phyloP scores from a whole-genome alignment of 371 early-diverging fungal genomes.

The Spraguea lophii region DNA sequence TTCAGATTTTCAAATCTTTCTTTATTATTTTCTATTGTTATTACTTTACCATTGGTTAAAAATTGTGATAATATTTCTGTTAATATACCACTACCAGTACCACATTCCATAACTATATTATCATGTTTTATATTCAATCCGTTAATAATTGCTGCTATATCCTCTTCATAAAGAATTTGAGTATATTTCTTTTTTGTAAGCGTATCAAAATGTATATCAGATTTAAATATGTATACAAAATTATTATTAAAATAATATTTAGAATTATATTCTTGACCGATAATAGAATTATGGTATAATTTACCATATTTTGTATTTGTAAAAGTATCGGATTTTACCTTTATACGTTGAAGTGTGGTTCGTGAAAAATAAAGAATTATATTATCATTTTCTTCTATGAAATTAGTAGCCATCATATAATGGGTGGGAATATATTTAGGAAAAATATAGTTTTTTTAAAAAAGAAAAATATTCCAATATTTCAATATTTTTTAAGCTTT shows the following conservation, averaged over 20 bases:
- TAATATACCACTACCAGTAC: conserved; percentile 26
- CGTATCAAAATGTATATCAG: not conserved
- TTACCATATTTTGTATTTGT: not conserved
- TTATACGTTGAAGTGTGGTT: not conserved
- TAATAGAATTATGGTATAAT: not conserved
- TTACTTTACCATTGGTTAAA: conserved; percentile 7
- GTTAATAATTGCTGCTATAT: conserved; percentile 19
- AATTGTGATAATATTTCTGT: conserved; percentile 12
- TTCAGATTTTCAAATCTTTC: conserved; percentile 11
- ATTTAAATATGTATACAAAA: not conserved
- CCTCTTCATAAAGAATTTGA: conserved; percentile 29
- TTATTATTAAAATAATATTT: not conserved
- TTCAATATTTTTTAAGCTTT: too few species aligned
- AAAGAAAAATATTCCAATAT: too few species aligned
- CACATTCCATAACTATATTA: conserved; percentile 18
- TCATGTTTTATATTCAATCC: conserved; percentile 2
- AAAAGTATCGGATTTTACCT: not conserved
- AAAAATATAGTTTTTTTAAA: too few species aligned
- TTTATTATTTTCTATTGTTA: conserved; percentile 17
- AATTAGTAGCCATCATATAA: too few species aligned
- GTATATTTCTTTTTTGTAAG: conserved; percentile 4
- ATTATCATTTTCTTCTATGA: too few species aligned
- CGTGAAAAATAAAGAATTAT: conserved; percentile 1
- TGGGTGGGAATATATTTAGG: too few species aligned
- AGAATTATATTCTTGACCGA: not conserved